A percentile compares a stretch with the other conserved stretches of the same genome.
Evolutionary conservation across 768 basidiomycete genomes (phyloP).

Genomic region (Mycena belliarum): DNA sequence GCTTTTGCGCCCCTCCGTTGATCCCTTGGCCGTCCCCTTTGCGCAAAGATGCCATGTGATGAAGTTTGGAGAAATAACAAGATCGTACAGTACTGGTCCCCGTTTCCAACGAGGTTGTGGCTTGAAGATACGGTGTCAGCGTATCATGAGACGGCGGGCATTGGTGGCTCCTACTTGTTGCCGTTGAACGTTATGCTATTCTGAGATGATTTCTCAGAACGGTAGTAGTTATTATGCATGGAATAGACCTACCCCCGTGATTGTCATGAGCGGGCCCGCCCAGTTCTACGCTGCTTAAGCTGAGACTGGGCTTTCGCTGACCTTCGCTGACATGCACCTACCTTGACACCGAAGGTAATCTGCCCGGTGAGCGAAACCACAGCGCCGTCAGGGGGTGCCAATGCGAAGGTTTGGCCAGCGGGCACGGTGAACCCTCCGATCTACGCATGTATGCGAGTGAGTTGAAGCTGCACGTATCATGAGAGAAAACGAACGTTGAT

Average conservation of each 20-base stretch:
- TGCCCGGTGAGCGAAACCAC: constrained; percentile 14
- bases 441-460: not conserved
- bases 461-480: not conserved
- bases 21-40: constrained; percentile 14
- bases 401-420: constrained; percentile 10
- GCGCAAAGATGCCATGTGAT: not conserved
- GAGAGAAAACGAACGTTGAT: constrained; percentile 2
- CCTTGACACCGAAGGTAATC: constrained; percentile 13
- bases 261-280: constrained; percentile 19
- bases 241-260: not conserved
- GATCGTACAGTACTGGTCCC: constrained; percentile 14
- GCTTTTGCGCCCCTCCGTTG: constrained; percentile 17
- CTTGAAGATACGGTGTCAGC: not conserved
- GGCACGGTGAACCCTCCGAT: constrained; percentile 14
- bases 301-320: not conserved
- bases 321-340: not conserved
- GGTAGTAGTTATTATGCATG: not conserved
- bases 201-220: not conserved
- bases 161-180: not conserved
- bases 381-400: constrained; percentile 16
- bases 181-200: not conserved
- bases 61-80: not conserved
- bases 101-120: constrained; percentile 20
- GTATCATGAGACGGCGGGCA: not conserved
- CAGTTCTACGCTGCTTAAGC: constrained; percentile 2